Evolutionary conservation across 2,329 filamentous ascomycete species (phyloP).

Genomic region (Alternaria ethzedia): DNA sequence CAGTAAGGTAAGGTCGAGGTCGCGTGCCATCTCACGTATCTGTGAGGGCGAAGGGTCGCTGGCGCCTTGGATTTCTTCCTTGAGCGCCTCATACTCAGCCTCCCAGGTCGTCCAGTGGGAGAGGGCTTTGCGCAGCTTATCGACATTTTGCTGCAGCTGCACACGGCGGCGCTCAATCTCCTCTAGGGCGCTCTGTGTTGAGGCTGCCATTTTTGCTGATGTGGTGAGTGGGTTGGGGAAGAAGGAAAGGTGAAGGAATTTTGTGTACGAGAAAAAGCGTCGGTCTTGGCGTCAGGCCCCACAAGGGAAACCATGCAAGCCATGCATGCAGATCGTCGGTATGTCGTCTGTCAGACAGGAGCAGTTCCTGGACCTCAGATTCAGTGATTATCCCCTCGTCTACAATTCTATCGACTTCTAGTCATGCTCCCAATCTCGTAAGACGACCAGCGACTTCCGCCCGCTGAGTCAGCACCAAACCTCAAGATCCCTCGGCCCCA

Average conservation of each 20-base stretch:
- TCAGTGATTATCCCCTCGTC: not conserved
- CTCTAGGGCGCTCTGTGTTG: slow-evolving; percentile 60
- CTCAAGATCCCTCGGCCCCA: not conserved
- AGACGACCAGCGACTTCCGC: not conserved
- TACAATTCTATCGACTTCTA: not conserved
- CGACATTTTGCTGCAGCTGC: slow-evolving; percentile 76
- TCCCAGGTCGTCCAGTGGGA: slow-evolving; percentile 91
- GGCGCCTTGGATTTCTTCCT: slow-evolving; percentile 72
- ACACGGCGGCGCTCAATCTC: slow-evolving; percentile 77
- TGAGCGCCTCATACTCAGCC: slow-evolving; percentile 87
- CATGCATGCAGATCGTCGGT: not conserved
- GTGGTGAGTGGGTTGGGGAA: not conserved
- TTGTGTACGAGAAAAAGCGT: slow-evolving; percentile 8
- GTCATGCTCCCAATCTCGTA: not conserved
- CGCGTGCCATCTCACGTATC: slow-evolving; percentile 57
- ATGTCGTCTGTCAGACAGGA: not conserved
- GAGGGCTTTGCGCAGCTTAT: slow-evolving; percentile 75
- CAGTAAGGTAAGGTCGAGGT: slow-evolving; percentile 69
- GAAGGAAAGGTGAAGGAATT: slow-evolving; percentile 10
- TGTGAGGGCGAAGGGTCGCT: slow-evolving; percentile 32
- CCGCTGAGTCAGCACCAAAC: slow-evolving; percentile 22
- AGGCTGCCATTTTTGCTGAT: slow-evolving; percentile 30
- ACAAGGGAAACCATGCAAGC: slow-evolving; percentile 17
- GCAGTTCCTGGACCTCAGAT: not conserved
- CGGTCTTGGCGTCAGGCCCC: slow-evolving; percentile 28